phyloP scores from a whole-genome alignment of 345 rosid species.

The Eucalyptus curtisii region DNA sequence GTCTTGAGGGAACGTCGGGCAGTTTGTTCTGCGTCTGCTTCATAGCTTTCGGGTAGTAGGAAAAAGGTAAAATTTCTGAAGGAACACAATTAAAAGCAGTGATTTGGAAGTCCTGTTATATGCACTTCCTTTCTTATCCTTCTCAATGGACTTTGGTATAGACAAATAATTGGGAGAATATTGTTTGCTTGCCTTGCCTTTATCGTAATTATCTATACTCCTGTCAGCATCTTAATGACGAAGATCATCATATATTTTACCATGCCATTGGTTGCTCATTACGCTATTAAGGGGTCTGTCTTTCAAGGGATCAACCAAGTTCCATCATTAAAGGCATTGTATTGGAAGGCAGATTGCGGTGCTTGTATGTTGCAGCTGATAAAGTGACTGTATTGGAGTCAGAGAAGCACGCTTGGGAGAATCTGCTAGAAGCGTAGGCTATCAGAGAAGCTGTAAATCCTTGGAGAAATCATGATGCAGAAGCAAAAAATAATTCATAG shows the following conservation, averaged over 20 bases:
- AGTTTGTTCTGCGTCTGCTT: not conserved
- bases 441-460: no score
- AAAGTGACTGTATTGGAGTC: conserved; percentile 52
- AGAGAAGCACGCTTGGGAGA: no score
- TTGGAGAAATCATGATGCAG: no score
- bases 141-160: not conserved
- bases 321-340: not conserved
- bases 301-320: not conserved
- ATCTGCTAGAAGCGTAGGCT: no score
- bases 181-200: not conserved
- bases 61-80: not conserved
- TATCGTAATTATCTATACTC: no score
- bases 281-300: not conserved
- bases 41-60: not conserved
- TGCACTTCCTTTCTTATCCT: not conserved
- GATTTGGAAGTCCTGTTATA: not conserved
- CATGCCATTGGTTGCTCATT: not conserved
- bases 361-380: conserved; percentile 23
- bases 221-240: not conserved
- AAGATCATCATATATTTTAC: not conserved
- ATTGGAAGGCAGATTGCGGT: not conserved
- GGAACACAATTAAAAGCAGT: not conserved
- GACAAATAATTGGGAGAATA: not conserved
- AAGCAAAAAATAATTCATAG: conserved; percentile 10
- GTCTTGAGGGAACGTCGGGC: not conserved